Conservation (phyloP, 2,329 filamentous ascomycete genomes). For the Neofusicoccum umdonicola region DNA sequence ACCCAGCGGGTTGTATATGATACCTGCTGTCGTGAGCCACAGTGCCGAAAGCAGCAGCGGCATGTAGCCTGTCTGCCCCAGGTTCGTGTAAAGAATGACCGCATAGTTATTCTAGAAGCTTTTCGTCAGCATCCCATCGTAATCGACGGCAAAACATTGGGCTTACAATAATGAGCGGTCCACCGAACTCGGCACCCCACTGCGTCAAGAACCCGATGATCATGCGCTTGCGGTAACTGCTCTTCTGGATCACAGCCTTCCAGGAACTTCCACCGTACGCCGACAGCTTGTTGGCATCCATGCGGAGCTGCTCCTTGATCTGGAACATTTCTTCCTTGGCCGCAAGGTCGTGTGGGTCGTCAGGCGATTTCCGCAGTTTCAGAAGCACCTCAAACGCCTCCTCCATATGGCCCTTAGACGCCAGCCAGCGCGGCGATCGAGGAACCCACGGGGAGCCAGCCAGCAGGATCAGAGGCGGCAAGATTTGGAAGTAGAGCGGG, state of each 20-base stretch:
- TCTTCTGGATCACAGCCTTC: conserved; percentile 21
- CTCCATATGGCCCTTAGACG: conserved; percentile 45
- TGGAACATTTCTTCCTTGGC: conserved; percentile 50
- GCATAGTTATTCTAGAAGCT: conserved; percentile 40
- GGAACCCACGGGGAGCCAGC: conserved; percentile 44
- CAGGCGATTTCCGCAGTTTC: conserved; percentile 37
- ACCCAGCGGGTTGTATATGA: conserved; percentile 29
- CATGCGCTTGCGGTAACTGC: conserved; percentile 46
- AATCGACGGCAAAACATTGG: neutral
- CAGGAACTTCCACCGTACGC: conserved; percentile 19
- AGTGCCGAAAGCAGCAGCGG: conserved; percentile 41
- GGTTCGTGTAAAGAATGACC: conserved; percentile 37
- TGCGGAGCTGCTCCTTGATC: conserved; percentile 41
- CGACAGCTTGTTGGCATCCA: conserved; percentile 20
- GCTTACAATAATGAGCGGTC: conserved; percentile 46
- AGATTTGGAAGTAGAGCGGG: conserved; percentile 42
- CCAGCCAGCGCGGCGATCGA: conserved; percentile 50
- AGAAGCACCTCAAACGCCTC: conserved; percentile 47
- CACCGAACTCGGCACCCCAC: conserved; percentile 53
- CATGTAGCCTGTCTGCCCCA: conserved; percentile 42
- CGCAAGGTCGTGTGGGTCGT: conserved; percentile 42
- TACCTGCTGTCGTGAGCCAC: conserved; percentile 44
- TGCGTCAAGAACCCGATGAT: conserved; percentile 51
- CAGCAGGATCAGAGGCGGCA: conserved; percentile 42
- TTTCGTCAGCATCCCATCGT: neutral